A percentile compares a stretch with the other conserved stretches of the same genome.
Conservation (phyloP, 352 stramenopile genomes). For the Pythium chondricola region DNA sequence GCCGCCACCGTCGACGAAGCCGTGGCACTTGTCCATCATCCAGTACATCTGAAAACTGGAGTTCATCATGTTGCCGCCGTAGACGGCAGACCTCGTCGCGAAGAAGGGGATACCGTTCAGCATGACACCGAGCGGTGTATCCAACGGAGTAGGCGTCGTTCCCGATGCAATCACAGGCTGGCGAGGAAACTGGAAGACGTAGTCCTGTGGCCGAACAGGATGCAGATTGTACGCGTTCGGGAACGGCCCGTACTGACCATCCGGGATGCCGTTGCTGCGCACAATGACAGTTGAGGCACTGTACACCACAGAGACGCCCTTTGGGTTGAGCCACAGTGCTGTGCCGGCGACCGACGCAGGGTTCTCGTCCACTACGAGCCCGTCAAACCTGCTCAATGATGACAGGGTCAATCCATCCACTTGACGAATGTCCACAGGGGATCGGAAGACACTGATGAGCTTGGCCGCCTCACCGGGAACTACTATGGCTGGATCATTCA, state of each 20-base stretch:
- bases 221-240: conserved; percentile 58
- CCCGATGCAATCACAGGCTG: conserved; percentile 23
- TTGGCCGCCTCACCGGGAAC: background rate
- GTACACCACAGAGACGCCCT: conserved; percentile 38
- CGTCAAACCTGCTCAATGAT: conserved; percentile 38
- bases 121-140: conserved; percentile 59
- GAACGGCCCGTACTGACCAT: conserved; percentile 47
- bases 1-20: conserved; percentile 46
- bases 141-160: conserved; percentile 26
- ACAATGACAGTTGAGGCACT: conserved; percentile 48
- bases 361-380: conserved; percentile 50
- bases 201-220: conserved; percentile 43
- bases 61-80: conserved; percentile 41
- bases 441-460: conserved; percentile 38
- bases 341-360: conserved; percentile 12
- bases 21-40: conserved; percentile 68
- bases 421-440: conserved; percentile 33
- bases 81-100: conserved; percentile 27
- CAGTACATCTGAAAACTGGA: conserved; percentile 27
- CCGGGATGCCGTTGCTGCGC: conserved; percentile 47
- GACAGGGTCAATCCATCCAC: conserved; percentile 45
- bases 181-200: conserved; percentile 56
- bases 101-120: conserved; percentile 71
- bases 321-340: conserved; percentile 48
- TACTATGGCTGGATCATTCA: conserved; percentile 18